Evolutionary conservation across 306 rosid genomes (phyloP).

Genomic region (Casuarina equisetifolia): DNA sequence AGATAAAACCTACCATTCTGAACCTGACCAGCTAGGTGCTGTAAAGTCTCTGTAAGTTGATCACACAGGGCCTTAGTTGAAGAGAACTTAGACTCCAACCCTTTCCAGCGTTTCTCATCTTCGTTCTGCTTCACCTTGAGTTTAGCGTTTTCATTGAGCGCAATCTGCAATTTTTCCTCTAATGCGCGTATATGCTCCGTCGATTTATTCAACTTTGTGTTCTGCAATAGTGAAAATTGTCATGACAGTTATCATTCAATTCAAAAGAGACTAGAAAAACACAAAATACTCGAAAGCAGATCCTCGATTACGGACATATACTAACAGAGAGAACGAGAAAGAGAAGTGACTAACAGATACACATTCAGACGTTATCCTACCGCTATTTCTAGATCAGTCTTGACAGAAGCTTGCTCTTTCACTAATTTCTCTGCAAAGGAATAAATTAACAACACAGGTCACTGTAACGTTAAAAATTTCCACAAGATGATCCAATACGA

Average conservation of each 20-base stretch:
- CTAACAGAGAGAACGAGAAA: not conserved
- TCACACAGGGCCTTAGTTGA: constrained; percentile 83
- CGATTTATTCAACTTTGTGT: constrained; percentile 74
- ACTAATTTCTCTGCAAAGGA: constrained; percentile 67
- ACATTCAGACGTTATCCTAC: constrained; percentile 40
- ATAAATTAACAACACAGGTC: constrained; percentile 24
- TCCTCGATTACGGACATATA: constrained; percentile 1
- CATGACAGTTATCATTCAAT: not conserved
- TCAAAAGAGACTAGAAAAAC: not conserved
- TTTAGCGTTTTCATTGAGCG: constrained; percentile 83
- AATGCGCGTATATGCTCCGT: constrained; percentile 58
- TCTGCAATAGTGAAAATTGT: constrained; percentile 43
- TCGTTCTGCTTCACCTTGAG: constrained; percentile 90
- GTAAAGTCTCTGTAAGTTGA: constrained; percentile 80
- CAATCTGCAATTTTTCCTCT: constrained; percentile 85
- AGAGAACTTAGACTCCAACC: constrained; percentile 81
- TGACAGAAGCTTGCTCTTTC: constrained; percentile 86
- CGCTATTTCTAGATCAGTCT: constrained; percentile 88
- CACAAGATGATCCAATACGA: constrained; percentile 19
- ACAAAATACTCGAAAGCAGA: not conserved
- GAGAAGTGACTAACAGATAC: not conserved
- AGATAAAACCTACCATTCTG: constrained; percentile 58
- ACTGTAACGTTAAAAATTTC: constrained; percentile 20
- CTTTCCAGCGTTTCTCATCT: constrained; percentile 89
- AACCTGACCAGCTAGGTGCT: constrained; percentile 70